Evolutionary conservation across 192 early-diverging fungal genomes (phyloP), one percentile per base, ranked within the genome.

Genomic region (Entrophospora sp.): DNA sequence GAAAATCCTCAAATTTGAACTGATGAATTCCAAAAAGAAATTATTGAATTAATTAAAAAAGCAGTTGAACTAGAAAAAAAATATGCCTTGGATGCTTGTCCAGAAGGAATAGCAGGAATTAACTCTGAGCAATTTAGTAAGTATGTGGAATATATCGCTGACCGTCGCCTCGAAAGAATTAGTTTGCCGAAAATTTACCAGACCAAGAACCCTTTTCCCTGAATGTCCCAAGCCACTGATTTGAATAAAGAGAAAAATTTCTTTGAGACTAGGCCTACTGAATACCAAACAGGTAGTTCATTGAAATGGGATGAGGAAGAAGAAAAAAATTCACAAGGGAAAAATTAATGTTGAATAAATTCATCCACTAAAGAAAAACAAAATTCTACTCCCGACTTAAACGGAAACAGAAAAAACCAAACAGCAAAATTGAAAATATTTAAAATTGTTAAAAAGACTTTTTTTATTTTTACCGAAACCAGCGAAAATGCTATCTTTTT

Each of bases 1-100:
- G 48, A 49, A 49, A 49, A 49, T 49, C 48, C 48, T 7, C 48
- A 49, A 49, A n/a, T 49, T 49, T 49, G 48, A 49, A 49, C 48
- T 49, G 7, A 5, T 24, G 48, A 49, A 22, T 49, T 49, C 24
- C 48, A 49, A 49, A 49, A 49, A 49, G 48, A 49, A 49, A 49
- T 49, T 24, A 49, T 49, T n/a, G 48, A 49, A 49, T 49, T 49
- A 22, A 49, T 49, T 49, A 49, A 49, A 22, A 49, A 49, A 49
- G 48, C 48, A 22, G 48, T 49, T 7, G 48, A 49, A 24, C 18
- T 49, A 49, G 48, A 49, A 49, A 49, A 49, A 49, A 49, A 49
- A 49, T 49, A 49, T 49, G 48, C 48, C 48, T 49, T 49, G 14
- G 48, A 49, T 49, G 48, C 48, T 49, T 49, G 48, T 22, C 48